Percentiles rank a stretch among this genome's conserved stretches.
phyloP scores from a whole-genome alignment of 306 rosid genomes.

The Castanospermum australe region DNA sequence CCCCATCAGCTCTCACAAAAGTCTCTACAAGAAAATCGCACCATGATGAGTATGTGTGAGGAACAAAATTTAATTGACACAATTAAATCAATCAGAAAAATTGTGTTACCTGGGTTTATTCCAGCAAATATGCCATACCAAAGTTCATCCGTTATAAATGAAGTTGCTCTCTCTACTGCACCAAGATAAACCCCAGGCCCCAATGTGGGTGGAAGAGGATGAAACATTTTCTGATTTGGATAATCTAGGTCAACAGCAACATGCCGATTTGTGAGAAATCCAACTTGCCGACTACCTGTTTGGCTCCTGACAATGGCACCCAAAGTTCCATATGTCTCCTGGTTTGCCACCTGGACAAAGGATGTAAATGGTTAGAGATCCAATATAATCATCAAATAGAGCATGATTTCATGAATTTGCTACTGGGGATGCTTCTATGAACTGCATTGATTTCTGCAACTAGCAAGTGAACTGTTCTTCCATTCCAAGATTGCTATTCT shows the following conservation, averaged over 20 bases:
- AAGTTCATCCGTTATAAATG: conserved; percentile 94
- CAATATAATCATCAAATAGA: conserved; percentile 32
- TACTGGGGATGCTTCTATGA: not conserved
- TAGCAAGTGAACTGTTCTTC: not conserved
- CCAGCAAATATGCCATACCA: conserved; percentile 99
- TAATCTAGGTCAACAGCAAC: conserved; percentile 97
- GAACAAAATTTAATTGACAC: not conserved
- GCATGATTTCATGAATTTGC: not conserved
- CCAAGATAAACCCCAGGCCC: conserved; percentile 99
- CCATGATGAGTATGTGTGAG: not conserved
- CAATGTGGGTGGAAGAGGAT: conserved; percentile 94
- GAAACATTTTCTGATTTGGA: conserved; percentile 99
- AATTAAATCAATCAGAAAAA: conserved; percentile 20
- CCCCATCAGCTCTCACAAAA: conserved; percentile 96
- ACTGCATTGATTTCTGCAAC: conserved; percentile 20
- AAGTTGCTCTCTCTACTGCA: conserved; percentile 98
- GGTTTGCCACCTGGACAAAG: conserved; percentile 84
- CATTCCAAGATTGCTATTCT: not conserved
- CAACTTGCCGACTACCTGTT: conserved; percentile 92
- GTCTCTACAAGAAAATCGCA: conserved; percentile 69
- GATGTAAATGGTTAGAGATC: not conserved
- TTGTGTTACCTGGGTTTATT: conserved; percentile 88
- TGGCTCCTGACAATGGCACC: conserved; percentile 98
- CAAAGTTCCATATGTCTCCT: conserved; percentile 97
- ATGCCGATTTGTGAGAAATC: conserved; percentile 97